These are phyloP conservation scores for Porcisia hertigi DNA, from an alignment of 208 protist genomes.

Conservation along the genomic window DNA sequence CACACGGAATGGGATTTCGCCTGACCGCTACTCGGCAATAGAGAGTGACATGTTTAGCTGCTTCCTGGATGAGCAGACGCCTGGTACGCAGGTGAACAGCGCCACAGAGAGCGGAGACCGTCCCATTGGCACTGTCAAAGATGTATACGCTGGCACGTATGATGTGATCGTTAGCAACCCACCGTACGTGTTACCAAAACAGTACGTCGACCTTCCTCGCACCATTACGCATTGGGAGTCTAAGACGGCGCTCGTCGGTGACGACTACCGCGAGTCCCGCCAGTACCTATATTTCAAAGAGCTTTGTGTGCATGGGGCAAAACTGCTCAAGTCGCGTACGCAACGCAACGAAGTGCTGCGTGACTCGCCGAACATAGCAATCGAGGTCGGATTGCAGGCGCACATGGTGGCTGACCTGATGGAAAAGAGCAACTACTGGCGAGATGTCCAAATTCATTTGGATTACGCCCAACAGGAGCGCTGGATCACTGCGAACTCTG, in stretches of 20 bases:
- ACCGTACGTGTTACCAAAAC: constrained; percentile 79
- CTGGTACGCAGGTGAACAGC: not conserved
- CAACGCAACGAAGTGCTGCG: constrained; percentile 36
- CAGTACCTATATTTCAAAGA: constrained; percentile 91
- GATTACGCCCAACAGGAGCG: constrained; percentile 77
- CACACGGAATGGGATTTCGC: constrained; percentile 51
- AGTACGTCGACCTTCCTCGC: constrained; percentile 72
- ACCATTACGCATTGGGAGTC: constrained; percentile 79
- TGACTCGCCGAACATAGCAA: constrained; percentile 59
- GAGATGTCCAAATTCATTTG: constrained; percentile 70
- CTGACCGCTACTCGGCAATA: constrained; percentile 45
- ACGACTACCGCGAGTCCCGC: constrained; percentile 54
- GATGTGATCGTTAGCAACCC: constrained; percentile 88
- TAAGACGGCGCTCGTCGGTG: constrained; percentile 81
- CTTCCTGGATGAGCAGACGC: constrained; percentile 34
- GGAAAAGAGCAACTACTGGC: constrained; percentile 58
- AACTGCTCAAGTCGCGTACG: constrained; percentile 55
- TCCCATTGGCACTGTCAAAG: constrained; percentile 8
- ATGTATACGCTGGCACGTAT: constrained; percentile 43
- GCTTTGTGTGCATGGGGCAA: constrained; percentile 64
- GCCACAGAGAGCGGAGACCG: constrained; percentile 6
- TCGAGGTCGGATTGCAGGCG: constrained; percentile 83
- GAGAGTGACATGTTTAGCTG: constrained; percentile 81
- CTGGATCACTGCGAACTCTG: constrained; percentile 73
- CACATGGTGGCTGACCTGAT: constrained; percentile 77